Evolutionary conservation across 352 stramenopile genomes (phyloP), one percentile per base, ranked within the genome.

Genomic region (Phytophthora sojae): DNA sequence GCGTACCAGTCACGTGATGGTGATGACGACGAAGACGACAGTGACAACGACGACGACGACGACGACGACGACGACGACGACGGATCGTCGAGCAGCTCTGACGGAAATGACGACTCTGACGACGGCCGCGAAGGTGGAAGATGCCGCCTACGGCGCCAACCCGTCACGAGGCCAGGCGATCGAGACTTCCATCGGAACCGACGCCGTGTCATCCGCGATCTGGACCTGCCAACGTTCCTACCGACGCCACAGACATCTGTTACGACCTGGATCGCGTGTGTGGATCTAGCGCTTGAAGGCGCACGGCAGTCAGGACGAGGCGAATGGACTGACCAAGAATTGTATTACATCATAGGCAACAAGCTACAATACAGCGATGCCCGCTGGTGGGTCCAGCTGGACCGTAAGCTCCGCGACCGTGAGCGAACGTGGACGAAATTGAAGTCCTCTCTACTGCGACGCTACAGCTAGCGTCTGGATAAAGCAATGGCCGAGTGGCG

Each of bases 301-400:
- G 47, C 47, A 19, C 23, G 47, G 25, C 11, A 32, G 6, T 54
- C 47, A 26, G 47, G 47, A 29, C 47, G 47, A 25, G 47, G 47
- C 1, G 47, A 54, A 6, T 54, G n/a, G 47, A 54, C 47, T 1
- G 19, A 54, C n/a, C n/a, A 54, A 26, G 47, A 54, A 19, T 14
- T 54, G 25, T 54, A 54, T 54, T 54, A 54, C 19, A 54, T 54
- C 11, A 14, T 54, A 26, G 47, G 47, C 9, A 44, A 44, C 35
- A 15, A 44, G 35, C 35, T 44, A 44, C 35, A 44, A 9, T 3
- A 44, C 8, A 44, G 35, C 12, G 35, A 3, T 11, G 35, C 35
- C 2, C 8, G 35, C 8, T 44, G 35, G 35, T 44, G 35, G 35
- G 35, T 44, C 35, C 35, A 44, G 35, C 35, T 44, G 8, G 35